Evolutionary conservation across 768 basidiomycete species (phyloP).

Genomic region (Lentinula boryana): DNA sequence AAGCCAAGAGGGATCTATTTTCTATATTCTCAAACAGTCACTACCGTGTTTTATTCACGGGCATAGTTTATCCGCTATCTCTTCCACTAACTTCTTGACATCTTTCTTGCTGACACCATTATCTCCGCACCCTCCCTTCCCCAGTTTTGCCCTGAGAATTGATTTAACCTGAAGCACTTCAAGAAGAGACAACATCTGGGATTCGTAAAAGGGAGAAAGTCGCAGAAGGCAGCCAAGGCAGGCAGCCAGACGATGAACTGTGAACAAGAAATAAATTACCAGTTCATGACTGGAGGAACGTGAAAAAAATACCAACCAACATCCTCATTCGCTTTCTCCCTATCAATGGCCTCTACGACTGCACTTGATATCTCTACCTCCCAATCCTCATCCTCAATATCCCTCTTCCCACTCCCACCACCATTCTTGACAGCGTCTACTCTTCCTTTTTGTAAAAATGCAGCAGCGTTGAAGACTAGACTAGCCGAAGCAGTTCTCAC

Average conservation of each 20-base stretch:
- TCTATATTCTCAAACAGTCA: background rate
- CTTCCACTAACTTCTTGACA: constrained; percentile 55
- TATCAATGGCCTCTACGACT: constrained; percentile 69
- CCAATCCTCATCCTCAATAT: constrained; percentile 71
- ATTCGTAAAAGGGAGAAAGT: constrained; percentile 63
- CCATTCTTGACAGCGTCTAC: constrained; percentile 34
- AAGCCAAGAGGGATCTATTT: too few relatives aligned
- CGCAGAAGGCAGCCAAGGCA: constrained; percentile 73
- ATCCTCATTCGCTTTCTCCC: constrained; percentile 72
- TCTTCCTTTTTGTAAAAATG: constrained; percentile 56
- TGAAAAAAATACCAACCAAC: constrained; percentile 49
- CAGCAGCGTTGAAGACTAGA: constrained; percentile 71
- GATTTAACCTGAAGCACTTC: constrained; percentile 63
- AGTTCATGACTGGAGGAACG: background rate
- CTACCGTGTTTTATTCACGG: constrained; percentile 15
- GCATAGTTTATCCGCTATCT: constrained; percentile 49
- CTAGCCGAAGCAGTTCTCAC: constrained; percentile 81
- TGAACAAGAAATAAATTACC: background rate
- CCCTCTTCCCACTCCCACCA: constrained; percentile 26
- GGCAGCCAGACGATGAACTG: constrained; percentile 80
- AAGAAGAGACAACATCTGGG: constrained; percentile 49
- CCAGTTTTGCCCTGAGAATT: constrained; percentile 54
- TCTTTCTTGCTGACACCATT: constrained; percentile 59
- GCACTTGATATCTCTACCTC: constrained; percentile 81
- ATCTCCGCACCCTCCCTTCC: constrained; percentile 42